A percentile compares a stretch with the other conserved stretches of the same genome.
phyloP scores from a whole-genome alignment of 2,329 filamentous ascomycete species.

The Plenodomus biglobosus region DNA sequence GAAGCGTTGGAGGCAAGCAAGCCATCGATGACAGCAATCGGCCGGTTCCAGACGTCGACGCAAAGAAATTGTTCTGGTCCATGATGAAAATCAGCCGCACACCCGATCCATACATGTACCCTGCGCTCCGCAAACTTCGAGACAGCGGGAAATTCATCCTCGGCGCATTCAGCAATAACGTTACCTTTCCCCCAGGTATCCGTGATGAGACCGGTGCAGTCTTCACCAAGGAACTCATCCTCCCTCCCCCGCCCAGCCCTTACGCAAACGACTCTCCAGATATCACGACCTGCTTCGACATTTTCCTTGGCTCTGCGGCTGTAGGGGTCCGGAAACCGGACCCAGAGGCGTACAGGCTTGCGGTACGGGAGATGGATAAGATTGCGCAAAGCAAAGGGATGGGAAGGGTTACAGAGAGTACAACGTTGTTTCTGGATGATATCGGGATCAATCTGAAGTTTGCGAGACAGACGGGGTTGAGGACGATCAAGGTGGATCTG shows the following conservation, averaged over 20 bases:
- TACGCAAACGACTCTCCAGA: conserved; percentile 46
- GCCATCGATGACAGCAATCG: conserved; percentile 47
- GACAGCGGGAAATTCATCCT: conserved; percentile 51
- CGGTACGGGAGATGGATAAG: conserved; percentile 66
- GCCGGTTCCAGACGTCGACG: conserved; percentile 71
- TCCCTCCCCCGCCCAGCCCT: conserved; percentile 21
- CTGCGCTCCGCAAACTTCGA: conserved; percentile 71
- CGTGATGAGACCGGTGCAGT: conserved; percentile 58
- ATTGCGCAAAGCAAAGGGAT: conserved; percentile 59
- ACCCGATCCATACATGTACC: conserved; percentile 86
- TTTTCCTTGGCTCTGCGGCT: conserved; percentile 85
- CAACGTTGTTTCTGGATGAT: conserved; percentile 88
- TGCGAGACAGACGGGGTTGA: conserved; percentile 71
- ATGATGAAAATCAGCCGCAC: conserved; percentile 79
- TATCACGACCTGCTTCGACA: conserved; percentile 71
- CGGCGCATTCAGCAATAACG: conserved; percentile 85
- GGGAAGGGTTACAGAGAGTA: conserved; percentile 59
- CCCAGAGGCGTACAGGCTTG: conserved; percentile 73
- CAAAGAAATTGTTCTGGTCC: conserved; percentile 77
- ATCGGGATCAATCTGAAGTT: conserved; percentile 91
- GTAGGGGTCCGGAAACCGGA: conserved; percentile 88
- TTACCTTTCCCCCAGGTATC: conserved; percentile 79
- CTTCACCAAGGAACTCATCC: conserved; percentile 41
- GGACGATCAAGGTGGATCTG: conserved; percentile 81
- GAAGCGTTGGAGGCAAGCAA: conserved; percentile 33